Conservation (phyloP, 176 grass and related monocot genomes). For the Puccinellia tenuiflora region DNA sequence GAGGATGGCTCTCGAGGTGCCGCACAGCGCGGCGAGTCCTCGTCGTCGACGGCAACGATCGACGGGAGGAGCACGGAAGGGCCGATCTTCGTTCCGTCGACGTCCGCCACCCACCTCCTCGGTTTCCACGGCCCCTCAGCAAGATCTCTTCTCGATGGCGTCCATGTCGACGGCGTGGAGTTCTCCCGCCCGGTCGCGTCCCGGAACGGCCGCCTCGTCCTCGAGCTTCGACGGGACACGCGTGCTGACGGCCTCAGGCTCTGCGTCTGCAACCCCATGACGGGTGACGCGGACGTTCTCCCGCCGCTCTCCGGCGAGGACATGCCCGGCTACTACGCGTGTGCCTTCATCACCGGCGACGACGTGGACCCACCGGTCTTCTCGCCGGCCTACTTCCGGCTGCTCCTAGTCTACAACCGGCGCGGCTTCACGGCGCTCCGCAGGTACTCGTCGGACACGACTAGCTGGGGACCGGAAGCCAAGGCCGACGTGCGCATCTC, state of each 20-base stretch:
- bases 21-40: background rate
- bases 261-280: constrained; percentile 11
- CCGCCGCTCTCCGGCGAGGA: background rate
- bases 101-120: background rate
- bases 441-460: background rate
- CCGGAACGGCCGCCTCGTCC: background rate
- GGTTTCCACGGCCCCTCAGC: background rate
- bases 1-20: background rate
- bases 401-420: constrained; percentile 14
- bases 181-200: background rate
- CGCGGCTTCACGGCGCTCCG: background rate
- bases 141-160: background rate
- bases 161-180: background rate
- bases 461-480: background rate
- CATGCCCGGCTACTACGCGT: background rate
- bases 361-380: background rate
- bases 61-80: background rate
- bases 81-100: background rate
- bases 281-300: background rate
- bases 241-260: background rate
- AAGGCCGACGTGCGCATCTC: background rate
- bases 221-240: background rate
- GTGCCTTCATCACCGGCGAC: background rate
- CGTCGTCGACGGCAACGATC: background rate
- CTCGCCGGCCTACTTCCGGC: background rate